Conservation (phyloP, 306 rosid genomes). For the Sesbania bispinosa region DNA sequence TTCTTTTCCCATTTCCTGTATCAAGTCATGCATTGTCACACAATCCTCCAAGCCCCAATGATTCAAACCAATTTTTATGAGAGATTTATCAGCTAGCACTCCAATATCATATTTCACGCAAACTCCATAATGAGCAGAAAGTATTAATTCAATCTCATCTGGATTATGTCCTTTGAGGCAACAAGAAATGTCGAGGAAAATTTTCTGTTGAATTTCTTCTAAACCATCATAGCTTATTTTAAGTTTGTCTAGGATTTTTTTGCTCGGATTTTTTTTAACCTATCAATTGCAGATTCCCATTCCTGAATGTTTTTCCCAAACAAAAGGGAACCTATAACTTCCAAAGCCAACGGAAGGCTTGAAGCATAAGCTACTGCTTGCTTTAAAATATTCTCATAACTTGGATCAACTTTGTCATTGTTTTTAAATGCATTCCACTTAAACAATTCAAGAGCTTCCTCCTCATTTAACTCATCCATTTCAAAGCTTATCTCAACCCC, state of each 20-base stretch:
- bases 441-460: neutral
- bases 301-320: neutral
- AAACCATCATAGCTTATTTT: neutral
- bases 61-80: neutral
- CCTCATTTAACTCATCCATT: neutral
- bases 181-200: neutral
- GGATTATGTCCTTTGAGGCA: neutral
- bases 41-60: neutral
- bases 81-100: neutral
- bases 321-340: neutral
- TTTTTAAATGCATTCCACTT: neutral
- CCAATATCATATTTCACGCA: neutral
- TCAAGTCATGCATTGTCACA: neutral
- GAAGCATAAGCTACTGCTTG: neutral
- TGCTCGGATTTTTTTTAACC: neutral
- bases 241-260: neutral
- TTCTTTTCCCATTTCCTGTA: neutral
- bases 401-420: neutral
- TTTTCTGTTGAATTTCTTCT: neutral
- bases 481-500: neutral
- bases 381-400: neutral
- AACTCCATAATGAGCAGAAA: neutral
- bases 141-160: neutral
- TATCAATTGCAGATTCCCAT: neutral
- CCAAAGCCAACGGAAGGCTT: neutral